Percentiles rank a stretch among this genome's conserved stretches.
Conservation (phyloP, 805 yeast species). For the Saturnispora saitoi region DNA sequence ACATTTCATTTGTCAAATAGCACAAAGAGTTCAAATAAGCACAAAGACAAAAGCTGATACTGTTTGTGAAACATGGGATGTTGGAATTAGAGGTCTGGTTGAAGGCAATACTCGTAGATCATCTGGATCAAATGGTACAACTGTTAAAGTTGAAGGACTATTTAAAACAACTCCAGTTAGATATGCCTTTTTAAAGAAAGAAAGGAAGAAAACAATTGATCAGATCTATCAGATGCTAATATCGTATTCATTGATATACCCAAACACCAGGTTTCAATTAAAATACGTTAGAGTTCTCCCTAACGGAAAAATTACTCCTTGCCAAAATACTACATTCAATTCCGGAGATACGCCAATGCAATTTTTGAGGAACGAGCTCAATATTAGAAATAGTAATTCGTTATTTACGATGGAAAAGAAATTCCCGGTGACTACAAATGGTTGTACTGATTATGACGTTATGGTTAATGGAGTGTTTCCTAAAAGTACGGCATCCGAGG, state of each 20-base stretch:
- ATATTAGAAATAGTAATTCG: slow-evolving; percentile 13
- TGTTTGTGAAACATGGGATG: slow-evolving; percentile 31
- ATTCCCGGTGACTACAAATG: neutral
- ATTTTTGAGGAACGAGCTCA: slow-evolving; percentile 14
- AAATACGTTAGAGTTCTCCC: slow-evolving; percentile 16
- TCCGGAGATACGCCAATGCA: slow-evolving; percentile 9
- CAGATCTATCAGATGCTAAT: slow-evolving; percentile 21
- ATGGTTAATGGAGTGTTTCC: slow-evolving; percentile 26
- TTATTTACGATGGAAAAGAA: slow-evolving; percentile 15
- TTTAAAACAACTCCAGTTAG: slow-evolving; percentile 30
- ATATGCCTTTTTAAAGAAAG: slow-evolving; percentile 23
- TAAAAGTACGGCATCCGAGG: slow-evolving; percentile 26
- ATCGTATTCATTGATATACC: slow-evolving; percentile 27
- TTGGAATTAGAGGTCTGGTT: slow-evolving; percentile 24
- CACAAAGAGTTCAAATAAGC: slow-evolving; percentile 25
- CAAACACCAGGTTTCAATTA: slow-evolving; percentile 27
- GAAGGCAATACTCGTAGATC: slow-evolving; percentile 15
- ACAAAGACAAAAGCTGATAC: slow-evolving; percentile 26
- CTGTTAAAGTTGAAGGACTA: slow-evolving; percentile 26
- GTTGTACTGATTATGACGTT: neutral
- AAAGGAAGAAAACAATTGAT: slow-evolving; percentile 20
- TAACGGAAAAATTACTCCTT: slow-evolving; percentile 12
- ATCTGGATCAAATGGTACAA: slow-evolving; percentile 31
- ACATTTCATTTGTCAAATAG: slow-evolving; percentile 28
- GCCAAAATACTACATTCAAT: slow-evolving; percentile 11